A percentile compares a stretch with the other conserved stretches of the same genome.
Evolutionary conservation across 2,329 filamentous ascomycete genomes (phyloP).

Genomic region (Phoma sp.): DNA sequence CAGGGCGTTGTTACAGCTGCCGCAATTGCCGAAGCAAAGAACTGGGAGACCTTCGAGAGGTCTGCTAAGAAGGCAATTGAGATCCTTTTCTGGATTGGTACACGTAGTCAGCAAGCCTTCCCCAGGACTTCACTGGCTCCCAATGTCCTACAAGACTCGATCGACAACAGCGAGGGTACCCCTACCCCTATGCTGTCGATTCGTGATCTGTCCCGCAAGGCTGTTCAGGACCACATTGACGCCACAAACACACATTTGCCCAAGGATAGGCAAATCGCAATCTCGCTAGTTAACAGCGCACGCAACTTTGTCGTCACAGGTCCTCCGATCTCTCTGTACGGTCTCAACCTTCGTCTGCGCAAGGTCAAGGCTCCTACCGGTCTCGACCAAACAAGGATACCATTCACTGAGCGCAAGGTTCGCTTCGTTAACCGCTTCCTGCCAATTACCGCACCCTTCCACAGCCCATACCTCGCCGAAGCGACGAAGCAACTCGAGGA

Average conservation of each 20-base stretch:
- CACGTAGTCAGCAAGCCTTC: slow-evolving; percentile 96
- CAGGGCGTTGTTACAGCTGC: slow-evolving; percentile 95
- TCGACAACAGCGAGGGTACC: slow-evolving; percentile 91
- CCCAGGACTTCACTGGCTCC: slow-evolving; percentile 93
- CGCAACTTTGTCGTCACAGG: slow-evolving; percentile 97
- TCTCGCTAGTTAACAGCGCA: slow-evolving; percentile 95
- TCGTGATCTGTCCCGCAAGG: slow-evolving; percentile 83
- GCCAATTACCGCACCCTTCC: slow-evolving; percentile 97
- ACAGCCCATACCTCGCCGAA: slow-evolving; percentile 89
- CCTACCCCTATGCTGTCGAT: slow-evolving; percentile 99
- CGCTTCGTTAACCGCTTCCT: slow-evolving; percentile 97
- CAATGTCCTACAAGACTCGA: slow-evolving; percentile 87
- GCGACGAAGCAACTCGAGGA: slow-evolving; percentile 84
- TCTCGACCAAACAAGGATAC: slow-evolving; percentile 91
- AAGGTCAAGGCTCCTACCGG: slow-evolving; percentile 99
- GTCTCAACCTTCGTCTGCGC: slow-evolving; percentile 90
- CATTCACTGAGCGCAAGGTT: slow-evolving; percentile 93
- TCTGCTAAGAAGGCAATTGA: slow-evolving; percentile 82
- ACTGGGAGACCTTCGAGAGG: slow-evolving; percentile 90
- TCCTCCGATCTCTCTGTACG: slow-evolving; percentile 93
- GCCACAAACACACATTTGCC: slow-evolving; percentile 97
- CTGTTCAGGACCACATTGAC: slow-evolving; percentile 96
- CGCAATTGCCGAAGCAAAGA: slow-evolving; percentile 86
- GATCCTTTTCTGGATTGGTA: slow-evolving; percentile 98
- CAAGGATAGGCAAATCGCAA: slow-evolving; percentile 88